Evolutionary conservation across 2,329 filamentous ascomycete genomes (phyloP), one percentile per base, ranked within the genome.

Genomic region (Achaetomium macrosporum): DNA sequence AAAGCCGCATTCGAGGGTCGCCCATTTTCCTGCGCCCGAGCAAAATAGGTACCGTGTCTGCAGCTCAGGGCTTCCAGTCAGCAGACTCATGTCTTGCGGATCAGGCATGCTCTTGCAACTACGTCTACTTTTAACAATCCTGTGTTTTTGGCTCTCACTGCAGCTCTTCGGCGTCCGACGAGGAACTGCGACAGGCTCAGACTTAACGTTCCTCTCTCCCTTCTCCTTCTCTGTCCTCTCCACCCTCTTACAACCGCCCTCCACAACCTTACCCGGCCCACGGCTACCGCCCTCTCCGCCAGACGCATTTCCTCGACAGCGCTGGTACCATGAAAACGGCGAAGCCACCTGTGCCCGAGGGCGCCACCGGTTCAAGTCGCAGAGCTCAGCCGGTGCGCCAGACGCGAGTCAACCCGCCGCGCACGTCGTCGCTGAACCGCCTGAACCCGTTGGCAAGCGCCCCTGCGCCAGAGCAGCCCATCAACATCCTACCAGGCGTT

Each of bases 401-500:
- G 69, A 79, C 82, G 63, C 79, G 82, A 64, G 82, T 77, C 52
- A 85, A 86, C 64, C 81, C 82, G 58, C 73, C 79, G 42, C 76
- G 83, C 68, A 75, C 72, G 53, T 76, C 77, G 50, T 72, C 75
- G 53, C 64, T 72, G 60, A 68, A 71, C 63, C 76, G 76, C 63
- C 65, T 68, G 52, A 77, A 78, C 60, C 69, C 74, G 48, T 68
- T 76, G 54, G 67, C 71, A 56, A 70, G 68, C 53, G 70, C 67
- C 52, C 68, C 73, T 33, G 68, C 69, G 48, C 72, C 74, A 51
- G 77, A 81, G 57, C 79, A 82, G 63, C 78, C 80, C 63, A 82
- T 84, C 73, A 79, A 85, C 61, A 82, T 85, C 62, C 84, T 83
- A 61, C 83, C 82, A 42, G 83, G 78, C 50, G 78, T 85, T 59